Conservation (phyloP, 306 rosid species). For the Bauhinia variegata region DNA sequence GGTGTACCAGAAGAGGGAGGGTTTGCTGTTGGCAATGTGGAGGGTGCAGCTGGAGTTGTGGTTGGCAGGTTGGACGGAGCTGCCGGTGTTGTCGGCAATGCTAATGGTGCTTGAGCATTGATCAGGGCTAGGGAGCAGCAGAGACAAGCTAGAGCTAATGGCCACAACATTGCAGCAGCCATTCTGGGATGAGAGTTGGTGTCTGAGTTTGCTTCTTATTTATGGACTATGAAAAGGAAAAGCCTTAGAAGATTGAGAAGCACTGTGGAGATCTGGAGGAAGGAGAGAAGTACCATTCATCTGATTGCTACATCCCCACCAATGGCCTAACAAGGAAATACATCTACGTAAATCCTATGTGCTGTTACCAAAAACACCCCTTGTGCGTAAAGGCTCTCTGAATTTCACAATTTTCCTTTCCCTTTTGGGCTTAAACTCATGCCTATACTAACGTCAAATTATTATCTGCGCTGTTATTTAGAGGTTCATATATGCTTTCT, state of each 20-base stretch:
- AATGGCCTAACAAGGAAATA: conserved; percentile 45
- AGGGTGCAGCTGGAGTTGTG: conserved; percentile 27
- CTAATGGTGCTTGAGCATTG: conserved; percentile 40
- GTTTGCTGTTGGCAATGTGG: conserved; percentile 3
- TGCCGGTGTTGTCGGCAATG: conserved; percentile 6
- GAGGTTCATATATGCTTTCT: too few species aligned
- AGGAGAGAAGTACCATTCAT: conserved; percentile 53
- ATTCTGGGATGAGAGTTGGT: conserved; percentile 34
- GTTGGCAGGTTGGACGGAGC: conserved; percentile 33
- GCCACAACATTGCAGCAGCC: conserved; percentile 41
- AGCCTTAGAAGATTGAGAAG: conserved; percentile 34
- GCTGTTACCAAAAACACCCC: too few species aligned
- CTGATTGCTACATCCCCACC: conserved; percentile 50
- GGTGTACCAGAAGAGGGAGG: conserved; percentile 23
- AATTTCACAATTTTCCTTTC: neutral
- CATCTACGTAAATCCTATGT: neutral
- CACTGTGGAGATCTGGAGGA: too few species aligned
- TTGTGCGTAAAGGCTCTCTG: too few species aligned
- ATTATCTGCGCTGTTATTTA: too few species aligned
- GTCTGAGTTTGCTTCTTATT: conserved; percentile 30
- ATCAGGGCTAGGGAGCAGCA: conserved; percentile 19
- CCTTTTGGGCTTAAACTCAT: neutral
- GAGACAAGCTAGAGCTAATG: conserved; percentile 36
- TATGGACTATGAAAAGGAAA: conserved; percentile 31
- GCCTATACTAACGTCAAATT: neutral